These are phyloP conservation scores for Cytospora mali DNA, from an alignment of 2,329 filamentous ascomycete genomes.

Conservation along the genomic window DNA sequence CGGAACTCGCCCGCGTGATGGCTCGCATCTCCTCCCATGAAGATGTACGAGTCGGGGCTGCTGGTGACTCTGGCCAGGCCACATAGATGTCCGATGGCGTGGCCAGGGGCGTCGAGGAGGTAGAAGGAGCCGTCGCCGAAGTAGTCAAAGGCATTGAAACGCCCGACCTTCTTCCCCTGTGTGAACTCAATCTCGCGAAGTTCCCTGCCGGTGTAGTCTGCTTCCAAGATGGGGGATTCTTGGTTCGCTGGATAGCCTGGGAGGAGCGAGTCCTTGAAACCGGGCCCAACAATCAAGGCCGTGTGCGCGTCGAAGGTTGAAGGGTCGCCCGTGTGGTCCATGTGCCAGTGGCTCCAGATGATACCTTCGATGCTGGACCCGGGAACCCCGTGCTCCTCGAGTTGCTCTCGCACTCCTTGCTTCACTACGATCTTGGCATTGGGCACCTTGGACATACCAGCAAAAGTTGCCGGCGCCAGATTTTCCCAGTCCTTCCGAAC, in stretches of 20 bases:
- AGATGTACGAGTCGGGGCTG: slow-evolving; percentile 30
- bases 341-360: slow-evolving; percentile 37
- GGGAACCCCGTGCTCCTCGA: slow-evolving; percentile 40
- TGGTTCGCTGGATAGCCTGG: slow-evolving; percentile 31
- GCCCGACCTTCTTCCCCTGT: slow-evolving; percentile 31
- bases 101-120: slow-evolving; percentile 32
- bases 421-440: slow-evolving; percentile 40
- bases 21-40: slow-evolving; percentile 33
- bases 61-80: slow-evolving; percentile 31
- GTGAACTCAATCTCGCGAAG: slow-evolving; percentile 34
- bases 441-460: slow-evolving; percentile 30
- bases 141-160: slow-evolving; percentile 31
- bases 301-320: slow-evolving; percentile 33
- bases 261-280: slow-evolving; percentile 37
- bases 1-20: slow-evolving; percentile 32
- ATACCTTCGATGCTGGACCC: slow-evolving; percentile 30
- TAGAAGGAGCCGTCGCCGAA: slow-evolving; percentile 34
- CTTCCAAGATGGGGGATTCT: slow-evolving; percentile 31
- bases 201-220: slow-evolving; percentile 32
- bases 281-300: slow-evolving; percentile 33
- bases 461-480: slow-evolving; percentile 31
- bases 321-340: slow-evolving; percentile 36
- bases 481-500: slow-evolving; percentile 47
- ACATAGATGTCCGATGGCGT: slow-evolving; percentile 30
- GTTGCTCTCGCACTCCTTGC: slow-evolving; percentile 45